Evolutionary conservation across 2,329 filamentous ascomycete genomes (phyloP).

Genomic region (Epichloe sylvatica): DNA sequence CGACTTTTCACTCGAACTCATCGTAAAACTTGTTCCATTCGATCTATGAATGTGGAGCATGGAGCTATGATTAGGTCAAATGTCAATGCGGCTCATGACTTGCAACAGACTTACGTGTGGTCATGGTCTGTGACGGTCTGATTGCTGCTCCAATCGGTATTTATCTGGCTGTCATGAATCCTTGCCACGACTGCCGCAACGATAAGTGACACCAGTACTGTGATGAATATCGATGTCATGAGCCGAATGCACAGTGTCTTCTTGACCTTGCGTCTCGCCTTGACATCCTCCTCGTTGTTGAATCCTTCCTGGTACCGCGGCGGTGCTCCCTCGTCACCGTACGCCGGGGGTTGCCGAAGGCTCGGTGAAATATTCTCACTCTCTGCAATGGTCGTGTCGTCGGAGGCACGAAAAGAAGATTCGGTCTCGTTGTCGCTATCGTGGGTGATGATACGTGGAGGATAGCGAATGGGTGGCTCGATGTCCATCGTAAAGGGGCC

Average conservation of each 20-base stretch:
- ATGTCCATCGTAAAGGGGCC: conserved; percentile 6
- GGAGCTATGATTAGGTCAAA: background rate
- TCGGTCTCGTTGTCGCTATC: conserved; percentile 1
- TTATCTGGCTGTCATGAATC: conserved; percentile 7
- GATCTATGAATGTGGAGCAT: background rate
- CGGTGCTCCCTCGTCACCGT: conserved; percentile 10
- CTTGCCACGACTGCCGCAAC: conserved; percentile 13
- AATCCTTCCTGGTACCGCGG: conserved; percentile 8
- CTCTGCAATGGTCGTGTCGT: conserved; percentile 7
- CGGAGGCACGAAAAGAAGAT: background rate
- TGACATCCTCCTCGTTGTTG: conserved; percentile 1
- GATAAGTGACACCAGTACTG: conserved; percentile 12
- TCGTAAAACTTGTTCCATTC: conserved; percentile 5
- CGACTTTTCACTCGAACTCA: background rate
- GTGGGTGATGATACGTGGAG: conserved; percentile 4
- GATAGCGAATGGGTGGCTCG: conserved; percentile 5
- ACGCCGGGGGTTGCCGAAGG: conserved; percentile 9
- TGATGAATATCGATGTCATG: conserved; percentile 12
- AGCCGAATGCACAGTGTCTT: conserved; percentile 11
- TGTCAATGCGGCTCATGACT: no score
- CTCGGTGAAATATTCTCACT: conserved; percentile 4
- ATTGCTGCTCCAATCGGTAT: background rate
- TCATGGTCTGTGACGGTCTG: background rate
- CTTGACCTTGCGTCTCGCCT: conserved; percentile 6
- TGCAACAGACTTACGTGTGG: background rate